phyloP scores from a whole-genome alignment of 441 rosid genomes.

The Erodium moschatum region DNA sequence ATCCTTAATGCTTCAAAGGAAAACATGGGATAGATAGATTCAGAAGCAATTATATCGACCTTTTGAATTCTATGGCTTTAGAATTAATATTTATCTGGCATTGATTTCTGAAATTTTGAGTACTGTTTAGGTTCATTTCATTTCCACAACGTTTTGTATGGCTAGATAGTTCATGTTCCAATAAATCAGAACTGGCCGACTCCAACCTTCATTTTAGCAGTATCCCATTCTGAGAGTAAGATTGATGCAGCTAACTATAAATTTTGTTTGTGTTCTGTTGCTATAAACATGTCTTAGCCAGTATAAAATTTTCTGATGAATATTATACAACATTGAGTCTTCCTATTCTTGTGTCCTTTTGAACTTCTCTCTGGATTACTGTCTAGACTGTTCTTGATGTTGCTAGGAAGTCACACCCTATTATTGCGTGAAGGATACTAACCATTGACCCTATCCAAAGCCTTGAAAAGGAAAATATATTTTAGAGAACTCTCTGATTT shows the following conservation, averaged over 20 bases:
- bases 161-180: neutral
- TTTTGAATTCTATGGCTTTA: neutral
- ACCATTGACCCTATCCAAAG: no score
- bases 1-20: neutral
- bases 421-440: no score
- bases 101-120: neutral
- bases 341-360: no score
- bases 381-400: no score
- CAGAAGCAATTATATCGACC: neutral
- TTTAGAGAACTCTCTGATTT: no score
- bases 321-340: no score
- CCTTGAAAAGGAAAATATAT: no score
- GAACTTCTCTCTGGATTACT: no score
- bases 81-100: neutral
- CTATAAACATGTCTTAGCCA: no score
- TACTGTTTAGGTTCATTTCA: neutral
- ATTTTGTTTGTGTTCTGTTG: neutral
- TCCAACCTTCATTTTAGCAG: neutral
- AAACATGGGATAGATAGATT: neutral
- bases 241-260: neutral
- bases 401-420: no score
- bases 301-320: no score
- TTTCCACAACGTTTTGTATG: neutral
- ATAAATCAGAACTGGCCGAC: neutral
- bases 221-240: neutral